Conservation (phyloP, 306 rosid genomes). For the Cicer chorassanicum region DNA sequence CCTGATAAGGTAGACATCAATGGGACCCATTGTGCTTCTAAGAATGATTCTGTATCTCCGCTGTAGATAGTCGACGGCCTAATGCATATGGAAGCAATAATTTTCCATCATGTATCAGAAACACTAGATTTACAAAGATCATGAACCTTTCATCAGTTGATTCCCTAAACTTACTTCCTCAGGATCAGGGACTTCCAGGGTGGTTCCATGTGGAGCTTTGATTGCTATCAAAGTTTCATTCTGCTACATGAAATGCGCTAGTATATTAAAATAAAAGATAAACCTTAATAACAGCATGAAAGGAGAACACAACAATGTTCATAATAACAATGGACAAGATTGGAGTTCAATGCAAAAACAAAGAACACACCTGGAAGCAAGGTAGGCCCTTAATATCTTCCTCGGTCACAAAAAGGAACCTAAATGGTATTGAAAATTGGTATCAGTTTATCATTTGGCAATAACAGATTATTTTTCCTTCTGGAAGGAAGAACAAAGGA, state of each 20-base stretch:
- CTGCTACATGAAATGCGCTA: slow-evolving; percentile 54
- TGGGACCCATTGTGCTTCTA: slow-evolving; percentile 99
- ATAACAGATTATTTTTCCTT: slow-evolving; percentile 18
- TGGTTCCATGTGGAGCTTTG: slow-evolving; percentile 99
- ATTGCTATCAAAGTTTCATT: slow-evolving; percentile 97
- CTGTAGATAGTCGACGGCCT: slow-evolving; percentile 92
- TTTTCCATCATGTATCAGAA: slow-evolving; percentile 49
- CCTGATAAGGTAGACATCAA: slow-evolving; percentile 99
- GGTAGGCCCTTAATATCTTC: slow-evolving; percentile 90
- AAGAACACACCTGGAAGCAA: slow-evolving; percentile 70
- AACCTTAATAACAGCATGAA: slow-evolving; percentile 27
- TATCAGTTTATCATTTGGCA: slow-evolving; percentile 19
- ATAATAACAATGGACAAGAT: slow-evolving; percentile 16
- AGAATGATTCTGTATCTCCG: slow-evolving; percentile 93
- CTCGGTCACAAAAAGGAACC: slow-evolving; percentile 92
- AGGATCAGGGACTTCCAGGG: slow-evolving; percentile 98
- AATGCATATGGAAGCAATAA: slow-evolving; percentile 49
- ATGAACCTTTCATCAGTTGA: slow-evolving; percentile 43
- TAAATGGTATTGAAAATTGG: slow-evolving; percentile 40
- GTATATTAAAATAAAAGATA: slow-evolving; percentile 43
- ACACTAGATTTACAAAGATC: slow-evolving; percentile 37
- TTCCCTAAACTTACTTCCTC: slow-evolving; percentile 78
- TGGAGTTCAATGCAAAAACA: not conserved
- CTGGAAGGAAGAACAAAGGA: not conserved
- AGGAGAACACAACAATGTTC: slow-evolving; percentile 41